Percentiles rank a stretch among this genome's conserved stretches.
Conservation (phyloP, 169 alveolate genomes). For the Cryptosporidium bovis region DNA sequence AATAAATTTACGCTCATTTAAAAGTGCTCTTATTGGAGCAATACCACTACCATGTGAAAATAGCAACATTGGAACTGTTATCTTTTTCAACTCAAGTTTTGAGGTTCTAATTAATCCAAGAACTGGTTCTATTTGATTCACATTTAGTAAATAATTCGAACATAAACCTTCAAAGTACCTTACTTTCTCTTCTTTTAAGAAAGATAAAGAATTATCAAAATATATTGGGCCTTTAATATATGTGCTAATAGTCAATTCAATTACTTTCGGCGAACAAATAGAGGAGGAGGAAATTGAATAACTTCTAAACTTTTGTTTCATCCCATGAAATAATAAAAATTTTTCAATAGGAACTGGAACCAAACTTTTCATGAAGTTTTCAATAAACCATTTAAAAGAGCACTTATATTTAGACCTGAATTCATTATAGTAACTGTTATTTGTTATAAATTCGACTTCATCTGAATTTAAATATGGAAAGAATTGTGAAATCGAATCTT, state of each 20-base stretch:
- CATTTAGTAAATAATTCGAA: conserved; percentile 30
- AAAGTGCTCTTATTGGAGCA: conserved; percentile 60
- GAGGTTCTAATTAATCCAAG: conserved; percentile 31
- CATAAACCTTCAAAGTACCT: conserved; percentile 22
- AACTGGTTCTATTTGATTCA: neutral
- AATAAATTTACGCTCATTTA: conserved; percentile 31
- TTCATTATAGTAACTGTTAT: conserved; percentile 3
- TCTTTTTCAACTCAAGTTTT: neutral
- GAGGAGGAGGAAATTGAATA: conserved; percentile 73
- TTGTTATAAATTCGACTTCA: conserved; percentile 12
- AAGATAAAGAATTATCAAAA: neutral
- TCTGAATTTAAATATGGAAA: conserved; percentile 27
- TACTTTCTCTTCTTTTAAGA: neutral
- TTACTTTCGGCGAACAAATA: neutral
- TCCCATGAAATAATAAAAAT: conserved; percentile 41
- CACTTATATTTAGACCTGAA: conserved; percentile 1
- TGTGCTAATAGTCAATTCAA: conserved; percentile 44
- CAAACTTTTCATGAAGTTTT: conserved; percentile 26
- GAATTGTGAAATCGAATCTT: conserved; percentile 20
- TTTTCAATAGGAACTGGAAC: conserved; percentile 35
- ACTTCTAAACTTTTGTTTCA: conserved; percentile 47
- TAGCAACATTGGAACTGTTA: neutral
- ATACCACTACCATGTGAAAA: conserved; percentile 70
- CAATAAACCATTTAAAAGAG: conserved; percentile 14
- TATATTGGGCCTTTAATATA: conserved; percentile 15